Evolutionary conservation across 108 stramenopile species (phyloP), one percentile per base, ranked within the genome.

Genomic region (Licmophora abbreviata): DNA sequence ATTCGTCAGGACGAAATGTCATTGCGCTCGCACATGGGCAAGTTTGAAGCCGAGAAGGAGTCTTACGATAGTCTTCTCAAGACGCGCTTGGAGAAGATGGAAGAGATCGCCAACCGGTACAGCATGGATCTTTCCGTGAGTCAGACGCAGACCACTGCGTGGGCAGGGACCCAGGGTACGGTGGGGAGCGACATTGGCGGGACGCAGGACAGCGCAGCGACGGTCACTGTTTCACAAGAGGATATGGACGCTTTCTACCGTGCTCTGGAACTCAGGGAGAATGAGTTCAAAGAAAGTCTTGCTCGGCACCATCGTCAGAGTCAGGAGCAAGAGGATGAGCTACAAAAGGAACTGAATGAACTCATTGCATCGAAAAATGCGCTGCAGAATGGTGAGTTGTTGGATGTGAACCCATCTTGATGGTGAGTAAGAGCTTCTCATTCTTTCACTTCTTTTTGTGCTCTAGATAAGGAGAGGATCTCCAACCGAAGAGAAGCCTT

Each of bases 181-280:
- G 28, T 9, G 3, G 4, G 2, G 20, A 5, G 38, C 5, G 38
- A 15, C 38, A 24, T 14, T 29, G 27, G 17, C 23, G 25, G 59
- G 14, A 72, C 74, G n/a, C 74, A 76, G 47, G 67, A 61, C 10
- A 68, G 62, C 14, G 38, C 7, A 40, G 48, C 27, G 58, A 64
- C 29, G 26, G 15, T 5, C n/a, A 30, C 29, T 3, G 83, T 88
- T 31, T 58, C 77, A 1, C 29, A 61, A 48, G 68, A 79, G 15
- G 88, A 90, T 21, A 65, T 90, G 66, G 58, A 73, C 25, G 71
- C 76, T 42, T 85, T 81, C 44, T 61, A 66, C 35, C 43, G 55
- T 27, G 74, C 63, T 32, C 29, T 81, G 23, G 51, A 29, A 8
- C 61, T 66, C 8, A 83, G 83, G 42, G 48, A 70, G 48, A 25